Percentiles rank a stretch among this genome's conserved stretches.
Conservation (phyloP, 805 yeast species). For the Suhomyces sp. region DNA sequence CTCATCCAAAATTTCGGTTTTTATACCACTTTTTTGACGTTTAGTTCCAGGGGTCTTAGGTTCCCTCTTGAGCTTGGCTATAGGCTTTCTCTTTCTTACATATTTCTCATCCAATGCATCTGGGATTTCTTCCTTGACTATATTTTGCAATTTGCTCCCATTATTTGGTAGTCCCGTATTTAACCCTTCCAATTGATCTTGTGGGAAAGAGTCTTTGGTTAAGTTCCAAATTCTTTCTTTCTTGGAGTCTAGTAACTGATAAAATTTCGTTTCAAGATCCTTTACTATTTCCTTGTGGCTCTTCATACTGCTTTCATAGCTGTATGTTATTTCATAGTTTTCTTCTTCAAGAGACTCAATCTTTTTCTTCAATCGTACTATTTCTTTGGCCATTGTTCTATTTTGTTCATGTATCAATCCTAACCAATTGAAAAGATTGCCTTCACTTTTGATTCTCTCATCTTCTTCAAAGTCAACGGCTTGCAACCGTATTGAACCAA, state of each 20-base stretch:
- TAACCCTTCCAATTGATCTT: slow-evolving; percentile 13
- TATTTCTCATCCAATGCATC: slow-evolving; percentile 18
- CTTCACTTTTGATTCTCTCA: slow-evolving; percentile 11
- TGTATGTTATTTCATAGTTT: slow-evolving; percentile 8
- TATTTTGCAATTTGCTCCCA: slow-evolving; percentile 13
- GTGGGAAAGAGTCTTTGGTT: slow-evolving; percentile 8
- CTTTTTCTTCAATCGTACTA: slow-evolving; percentile 3
- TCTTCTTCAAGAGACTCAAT: slow-evolving; percentile 8
- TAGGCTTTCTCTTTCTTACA: slow-evolving; percentile 13
- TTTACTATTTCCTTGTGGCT: slow-evolving; percentile 20
- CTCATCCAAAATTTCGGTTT: too few relatives aligned
- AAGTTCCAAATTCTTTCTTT: slow-evolving; percentile 32
- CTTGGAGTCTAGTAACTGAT: slow-evolving; percentile 27
- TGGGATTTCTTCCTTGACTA: slow-evolving; percentile 19
- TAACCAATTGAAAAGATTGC: slow-evolving; percentile 29
- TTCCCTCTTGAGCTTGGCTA: too few relatives aligned
- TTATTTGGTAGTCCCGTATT: slow-evolving; percentile 16
- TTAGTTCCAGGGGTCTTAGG: too few relatives aligned
- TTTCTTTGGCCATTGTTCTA: slow-evolving; percentile 6
- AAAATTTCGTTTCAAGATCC: slow-evolving; percentile 28
- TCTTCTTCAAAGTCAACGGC: slow-evolving; percentile 18
- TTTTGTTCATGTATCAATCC: slow-evolving; percentile 17
- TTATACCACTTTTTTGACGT: too few relatives aligned
- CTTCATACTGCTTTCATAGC: slow-evolving; percentile 12
- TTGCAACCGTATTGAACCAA: slow-evolving; percentile 22